Percentiles rank a stretch among this genome's conserved stretches.
These are phyloP conservation scores for Polychaeton citri DNA, from an alignment of 2,329 filamentous ascomycete genomes.

Conservation along the genomic window DNA sequence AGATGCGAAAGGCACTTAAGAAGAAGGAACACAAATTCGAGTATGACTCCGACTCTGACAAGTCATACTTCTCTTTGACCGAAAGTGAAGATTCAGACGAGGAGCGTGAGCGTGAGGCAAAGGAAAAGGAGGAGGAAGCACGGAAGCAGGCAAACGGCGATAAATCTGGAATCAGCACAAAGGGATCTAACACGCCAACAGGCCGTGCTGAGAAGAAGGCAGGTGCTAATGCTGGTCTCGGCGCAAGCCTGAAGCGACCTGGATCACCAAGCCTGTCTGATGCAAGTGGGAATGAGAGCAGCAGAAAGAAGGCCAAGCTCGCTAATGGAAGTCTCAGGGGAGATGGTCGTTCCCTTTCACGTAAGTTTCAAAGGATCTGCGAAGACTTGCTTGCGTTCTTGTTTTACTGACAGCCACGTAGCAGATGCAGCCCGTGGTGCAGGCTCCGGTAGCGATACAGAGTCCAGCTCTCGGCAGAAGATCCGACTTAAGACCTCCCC, in stretches of 20 bases:
- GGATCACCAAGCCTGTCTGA: constrained; percentile 82
- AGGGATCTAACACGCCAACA: constrained; percentile 56
- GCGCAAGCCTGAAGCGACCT: constrained; percentile 57
- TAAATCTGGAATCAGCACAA: constrained; percentile 48
- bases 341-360: constrained; percentile 12
- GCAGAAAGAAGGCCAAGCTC: constrained; percentile 53
- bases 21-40: constrained; percentile 78
- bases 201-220: constrained; percentile 41
- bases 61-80: constrained; percentile 43
- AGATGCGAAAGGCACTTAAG: constrained; percentile 64
- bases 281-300: constrained; percentile 80
- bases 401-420: constrained; percentile 3
- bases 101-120: constrained; percentile 47
- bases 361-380: no score
- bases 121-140: constrained; percentile 39
- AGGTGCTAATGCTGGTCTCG: constrained; percentile 38
- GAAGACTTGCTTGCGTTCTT: no score
- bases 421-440: constrained; percentile 21
- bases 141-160: constrained; percentile 35
- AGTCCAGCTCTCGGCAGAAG: constrained; percentile 50
- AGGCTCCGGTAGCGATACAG: constrained; percentile 57
- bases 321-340: constrained; percentile 14
- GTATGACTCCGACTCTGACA: constrained; percentile 59
- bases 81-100: constrained; percentile 52
- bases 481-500: constrained; percentile 42